Percentiles rank a stretch among this genome's conserved stretches.
Evolutionary conservation across 2,329 filamentous ascomycete genomes (phyloP).

Genomic region (Talaromyces atroroseus): DNA sequence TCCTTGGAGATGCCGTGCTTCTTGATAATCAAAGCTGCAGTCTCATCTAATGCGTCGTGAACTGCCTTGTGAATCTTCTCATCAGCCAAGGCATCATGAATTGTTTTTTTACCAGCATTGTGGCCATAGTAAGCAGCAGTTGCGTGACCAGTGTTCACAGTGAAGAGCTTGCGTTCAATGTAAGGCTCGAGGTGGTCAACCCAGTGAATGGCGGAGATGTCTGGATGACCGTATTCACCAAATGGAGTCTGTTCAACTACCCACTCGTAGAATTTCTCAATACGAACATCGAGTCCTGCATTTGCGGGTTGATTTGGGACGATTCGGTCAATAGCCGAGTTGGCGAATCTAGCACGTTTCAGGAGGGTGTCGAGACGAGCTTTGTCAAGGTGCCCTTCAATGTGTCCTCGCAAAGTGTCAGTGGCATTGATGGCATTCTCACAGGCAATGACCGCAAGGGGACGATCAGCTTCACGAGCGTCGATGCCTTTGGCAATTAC

Average conservation of each 20-base stretch:
- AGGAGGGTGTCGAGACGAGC: constrained; percentile 63
- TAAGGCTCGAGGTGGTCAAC: constrained; percentile 87
- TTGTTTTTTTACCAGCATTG: constrained; percentile 75
- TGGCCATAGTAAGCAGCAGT: constrained; percentile 95
- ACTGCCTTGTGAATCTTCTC: constrained; percentile 74
- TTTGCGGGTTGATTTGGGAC: constrained; percentile 81
- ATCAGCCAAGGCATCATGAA: constrained; percentile 83
- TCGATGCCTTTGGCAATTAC: constrained; percentile 93
- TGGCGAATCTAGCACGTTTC: constrained; percentile 80
- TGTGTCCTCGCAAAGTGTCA: constrained; percentile 75
- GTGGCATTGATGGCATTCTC: constrained; percentile 97
- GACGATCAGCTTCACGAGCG: constrained; percentile 59
- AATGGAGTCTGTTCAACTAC: constrained; percentile 88
- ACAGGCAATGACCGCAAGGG: constrained; percentile 89
- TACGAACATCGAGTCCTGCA: constrained; percentile 80
- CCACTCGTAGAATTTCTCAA: constrained; percentile 99
- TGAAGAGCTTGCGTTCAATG: constrained; percentile 99
- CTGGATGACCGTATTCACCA: constrained; percentile 61
- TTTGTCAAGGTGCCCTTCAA: constrained; percentile 68
- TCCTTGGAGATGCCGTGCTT: constrained; percentile 74
- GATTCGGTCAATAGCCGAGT: constrained; percentile 97
- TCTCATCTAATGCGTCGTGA: constrained; percentile 74
- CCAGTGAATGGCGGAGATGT: constrained; percentile 86
- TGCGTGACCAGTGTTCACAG: constrained; percentile 96
- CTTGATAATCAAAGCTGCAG: constrained; percentile 73